Base-by-base conservation (phyloP, 192 early-diverging fungal species). In the Coemansia sp. region DNA sequence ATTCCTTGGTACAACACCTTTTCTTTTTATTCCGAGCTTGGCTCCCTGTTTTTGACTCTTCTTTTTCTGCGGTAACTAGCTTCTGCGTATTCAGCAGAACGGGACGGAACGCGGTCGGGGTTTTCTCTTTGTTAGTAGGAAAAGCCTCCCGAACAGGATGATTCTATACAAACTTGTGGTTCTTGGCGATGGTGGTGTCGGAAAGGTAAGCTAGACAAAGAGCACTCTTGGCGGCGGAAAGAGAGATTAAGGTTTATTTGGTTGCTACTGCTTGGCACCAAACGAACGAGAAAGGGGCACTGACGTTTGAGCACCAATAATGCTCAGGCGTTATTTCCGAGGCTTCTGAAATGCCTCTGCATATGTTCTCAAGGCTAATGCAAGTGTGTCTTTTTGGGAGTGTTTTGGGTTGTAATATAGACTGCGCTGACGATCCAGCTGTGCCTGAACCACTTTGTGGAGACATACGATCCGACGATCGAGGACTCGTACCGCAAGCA, bases 401-500 rank as follows among this genome's bases (percentile, higher is more conserved):
- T 45, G 41, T 45, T 45, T 45, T 45, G 41, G 41, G 41, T 45
- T 45, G 74, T 89, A 88, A 71, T 88, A 91, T 73, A 91, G 91
- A 89, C 89, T 38, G 91, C 91, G 56, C 69, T 93, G 66, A 93
- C 91, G 9, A 92, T 93, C 48, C 89, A 92, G 70, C 88, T 91
- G 56, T 90, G 88, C 53, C 88, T 88, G 69, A 87, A 86, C 45
- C 87, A 92, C 80, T 92, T 93, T 77, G 88, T 92, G 49, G 88
- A 93, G 63, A 89, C 89, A 66, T 98, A 98, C 71, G 96, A 98
- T 72, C 96, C 96, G 8, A 98, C 96, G 22, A 98, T 96, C 63
- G 96, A 98, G 84, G 95, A 98, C 83, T 96, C 94, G 16, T 98
- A 98, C 83, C 88, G 92, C 55, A 96, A 96, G 73, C 95, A 96